A percentile compares a stretch with the other conserved stretches of the same genome.
These are phyloP conservation scores for Hydnum rufescens DNA, from an alignment of 768 basidiomycete genomes.

Conservation along the genomic window DNA sequence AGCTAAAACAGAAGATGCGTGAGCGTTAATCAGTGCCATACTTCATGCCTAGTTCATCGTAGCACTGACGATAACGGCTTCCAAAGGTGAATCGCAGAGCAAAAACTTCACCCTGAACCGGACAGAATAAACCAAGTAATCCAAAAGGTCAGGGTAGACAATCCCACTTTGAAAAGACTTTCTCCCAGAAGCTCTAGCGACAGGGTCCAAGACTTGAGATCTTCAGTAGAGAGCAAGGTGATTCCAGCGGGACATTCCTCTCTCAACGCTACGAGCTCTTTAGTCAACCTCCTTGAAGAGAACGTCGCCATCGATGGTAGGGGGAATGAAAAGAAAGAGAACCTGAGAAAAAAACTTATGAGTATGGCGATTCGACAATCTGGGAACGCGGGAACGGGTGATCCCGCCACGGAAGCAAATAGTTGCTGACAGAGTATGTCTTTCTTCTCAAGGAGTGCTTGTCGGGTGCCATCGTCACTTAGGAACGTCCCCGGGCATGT, in stretches of 20 bases:
- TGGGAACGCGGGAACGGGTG: no score
- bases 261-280: slow-evolving; percentile 38
- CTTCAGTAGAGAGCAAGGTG: slow-evolving; percentile 48
- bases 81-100: slow-evolving; percentile 71
- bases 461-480: no score
- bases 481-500: no score
- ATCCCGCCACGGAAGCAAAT: no score
- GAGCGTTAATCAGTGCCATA: no score
- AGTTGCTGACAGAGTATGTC: no score
- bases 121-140: not conserved
- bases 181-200: slow-evolving; percentile 72
- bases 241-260: slow-evolving; percentile 28
- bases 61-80: slow-evolving; percentile 10
- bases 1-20: no score
- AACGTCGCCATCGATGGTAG: slow-evolving; percentile 45
- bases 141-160: not conserved
- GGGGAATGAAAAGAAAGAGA: no score
- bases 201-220: slow-evolving; percentile 61
- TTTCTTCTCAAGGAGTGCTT: no score
- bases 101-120: slow-evolving; percentile 46
- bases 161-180: slow-evolving; percentile 47
- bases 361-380: no score
- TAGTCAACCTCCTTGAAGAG: slow-evolving; percentile 41
- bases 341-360: no score
- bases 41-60: not conserved